Percentiles rank a stretch among this genome's conserved stretches.
Conservation (phyloP, 2,329 filamentous ascomycete species). For the Hymenoscyphus salicellus region DNA sequence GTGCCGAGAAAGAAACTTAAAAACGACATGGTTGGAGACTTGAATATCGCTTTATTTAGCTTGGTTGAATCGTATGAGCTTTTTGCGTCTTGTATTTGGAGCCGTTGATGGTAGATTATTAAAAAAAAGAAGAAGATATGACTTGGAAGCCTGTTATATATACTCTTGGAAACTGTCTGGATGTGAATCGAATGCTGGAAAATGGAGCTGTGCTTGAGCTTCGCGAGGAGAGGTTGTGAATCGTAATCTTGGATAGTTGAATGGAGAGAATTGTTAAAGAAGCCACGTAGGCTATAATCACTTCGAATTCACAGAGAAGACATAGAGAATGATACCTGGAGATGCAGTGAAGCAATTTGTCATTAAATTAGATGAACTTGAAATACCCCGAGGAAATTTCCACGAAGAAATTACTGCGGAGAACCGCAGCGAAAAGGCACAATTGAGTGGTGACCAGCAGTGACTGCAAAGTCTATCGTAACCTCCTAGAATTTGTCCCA, state of each 20-base stretch:
- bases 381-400: too few species aligned
- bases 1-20: not conserved
- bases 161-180: not conserved
- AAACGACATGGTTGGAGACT: not conserved
- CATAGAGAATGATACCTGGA: too few species aligned
- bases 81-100: not conserved
- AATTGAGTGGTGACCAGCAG: too few species aligned
- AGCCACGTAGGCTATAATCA: too few species aligned
- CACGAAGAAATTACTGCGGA: too few species aligned
- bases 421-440: too few species aligned
- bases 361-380: too few species aligned
- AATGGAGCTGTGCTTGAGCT: not conserved
- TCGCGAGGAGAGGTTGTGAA: not conserved
- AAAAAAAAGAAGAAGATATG: not conserved
- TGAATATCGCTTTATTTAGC: not conserved
- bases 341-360: too few species aligned
- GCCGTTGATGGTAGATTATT: not conserved
- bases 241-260: not conserved
- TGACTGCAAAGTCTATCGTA: too few species aligned
- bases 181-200: not conserved
- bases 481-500: too few species aligned
- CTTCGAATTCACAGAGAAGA: too few species aligned
- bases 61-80: not conserved
- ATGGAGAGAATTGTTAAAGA: too few species aligned
- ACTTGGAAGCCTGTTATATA: not conserved